These are phyloP conservation scores for Wallacemonas sp. DNA, from an alignment of 208 protist species.

Conservation along the genomic window DNA sequence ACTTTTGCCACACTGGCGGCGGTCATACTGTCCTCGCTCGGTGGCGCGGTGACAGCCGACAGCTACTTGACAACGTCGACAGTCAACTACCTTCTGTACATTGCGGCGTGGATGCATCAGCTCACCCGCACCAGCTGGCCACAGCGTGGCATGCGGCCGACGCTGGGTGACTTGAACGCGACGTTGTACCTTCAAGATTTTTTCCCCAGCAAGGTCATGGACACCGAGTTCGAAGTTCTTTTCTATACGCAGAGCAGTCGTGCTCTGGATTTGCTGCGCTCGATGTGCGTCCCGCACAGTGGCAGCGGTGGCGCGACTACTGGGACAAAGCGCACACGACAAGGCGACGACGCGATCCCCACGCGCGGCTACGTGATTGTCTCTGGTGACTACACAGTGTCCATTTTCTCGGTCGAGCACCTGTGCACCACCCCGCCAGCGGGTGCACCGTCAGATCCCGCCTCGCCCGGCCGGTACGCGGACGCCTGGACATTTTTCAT, in stretches of 20 bases:
- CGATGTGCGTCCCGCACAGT: slow-evolving; percentile 43
- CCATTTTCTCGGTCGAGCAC: slow-evolving; percentile 75
- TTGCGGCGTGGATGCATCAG: slow-evolving; percentile 89
- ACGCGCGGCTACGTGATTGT: slow-evolving; percentile 89
- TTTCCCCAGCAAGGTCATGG: slow-evolving; percentile 69
- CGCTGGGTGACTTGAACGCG: slow-evolving; percentile 77
- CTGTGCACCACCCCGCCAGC: no score
- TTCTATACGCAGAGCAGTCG: slow-evolving; percentile 78
- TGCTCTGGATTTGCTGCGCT: slow-evolving; percentile 50
- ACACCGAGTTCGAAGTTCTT: slow-evolving; percentile 77
- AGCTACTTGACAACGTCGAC: slow-evolving; percentile 67
- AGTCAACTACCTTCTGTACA: slow-evolving; percentile 89
- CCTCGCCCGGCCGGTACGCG: slow-evolving; percentile 28
- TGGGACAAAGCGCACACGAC: slow-evolving; percentile 9
- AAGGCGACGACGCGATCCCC: slow-evolving; percentile 18
- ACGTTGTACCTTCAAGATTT: slow-evolving; percentile 71
- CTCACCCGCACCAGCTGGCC: slow-evolving; percentile 74
- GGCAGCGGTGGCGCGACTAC: slow-evolving; percentile 6
- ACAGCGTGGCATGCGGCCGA: slow-evolving; percentile 62
- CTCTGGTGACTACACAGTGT: slow-evolving; percentile 88
- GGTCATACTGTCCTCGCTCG: slow-evolving; percentile 74
- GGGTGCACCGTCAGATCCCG: no score
- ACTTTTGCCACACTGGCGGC: slow-evolving; percentile 84
- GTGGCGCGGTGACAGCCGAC: slow-evolving; percentile 62
- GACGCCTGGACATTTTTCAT: slow-evolving; percentile 85